Conservation (phyloP, 2,329 filamentous ascomycete species). For the Neofusicoccum laricinum region DNA sequence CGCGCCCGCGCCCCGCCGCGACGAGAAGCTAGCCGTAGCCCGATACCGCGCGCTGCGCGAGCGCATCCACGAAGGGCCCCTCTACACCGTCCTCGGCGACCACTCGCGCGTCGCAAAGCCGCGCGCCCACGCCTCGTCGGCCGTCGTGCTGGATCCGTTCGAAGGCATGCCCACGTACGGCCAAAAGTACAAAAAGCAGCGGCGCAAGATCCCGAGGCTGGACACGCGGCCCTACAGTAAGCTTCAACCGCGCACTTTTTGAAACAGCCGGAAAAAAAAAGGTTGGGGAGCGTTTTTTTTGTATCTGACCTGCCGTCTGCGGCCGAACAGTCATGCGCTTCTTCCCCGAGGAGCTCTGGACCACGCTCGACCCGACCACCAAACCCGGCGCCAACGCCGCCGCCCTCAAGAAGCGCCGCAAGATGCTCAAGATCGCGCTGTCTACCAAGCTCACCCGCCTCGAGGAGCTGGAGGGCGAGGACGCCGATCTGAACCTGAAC, state of each 20-base stretch:
- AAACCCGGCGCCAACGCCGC: constrained; percentile 20
- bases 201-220: constrained; percentile 54
- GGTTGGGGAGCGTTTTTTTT: too few relatives aligned
- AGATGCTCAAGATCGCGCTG: constrained; percentile 32
- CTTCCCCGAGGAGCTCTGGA: constrained; percentile 59
- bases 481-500: constrained; percentile 22
- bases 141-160: constrained; percentile 55
- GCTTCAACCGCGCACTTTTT: constrained; percentile 25
- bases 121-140: constrained; percentile 28
- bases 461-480: constrained; percentile 28
- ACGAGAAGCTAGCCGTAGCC: constrained; percentile 49
- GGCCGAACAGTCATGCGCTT: constrained; percentile 50
- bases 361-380: constrained; percentile 45
- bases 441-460: constrained; percentile 38
- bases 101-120: constrained; percentile 43
- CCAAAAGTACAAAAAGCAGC: constrained; percentile 56
- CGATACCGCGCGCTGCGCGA: constrained; percentile 53
- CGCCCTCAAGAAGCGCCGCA: constrained; percentile 29
- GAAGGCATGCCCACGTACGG: constrained; percentile 60
- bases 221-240: constrained; percentile 54
- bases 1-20: constrained; percentile 34
- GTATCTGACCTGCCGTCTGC: constrained; percentile 16
- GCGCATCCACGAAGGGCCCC: constrained; percentile 57
- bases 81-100: constrained; percentile 55
- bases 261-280: not conserved